These are phyloP conservation scores for Fusarium setosum DNA, from an alignment of 2,329 filamentous ascomycete genomes.

Conservation along the genomic window DNA sequence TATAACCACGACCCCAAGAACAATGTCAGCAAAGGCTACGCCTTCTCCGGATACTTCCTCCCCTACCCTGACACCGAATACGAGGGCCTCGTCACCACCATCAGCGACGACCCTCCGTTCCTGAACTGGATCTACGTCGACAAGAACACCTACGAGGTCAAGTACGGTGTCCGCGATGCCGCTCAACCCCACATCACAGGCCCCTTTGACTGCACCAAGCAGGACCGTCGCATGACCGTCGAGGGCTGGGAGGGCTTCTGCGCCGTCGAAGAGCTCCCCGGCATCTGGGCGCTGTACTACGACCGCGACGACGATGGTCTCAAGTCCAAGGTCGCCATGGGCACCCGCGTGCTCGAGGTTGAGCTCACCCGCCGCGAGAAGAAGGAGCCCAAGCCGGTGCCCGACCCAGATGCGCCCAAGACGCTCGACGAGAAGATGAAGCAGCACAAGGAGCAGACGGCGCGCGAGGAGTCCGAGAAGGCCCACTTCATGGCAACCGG, in stretches of 20 bases:
- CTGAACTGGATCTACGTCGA: slow-evolving; percentile 64
- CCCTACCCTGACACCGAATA: slow-evolving; percentile 65
- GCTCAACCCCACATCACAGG: slow-evolving; percentile 58
- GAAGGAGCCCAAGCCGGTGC: slow-evolving; percentile 42
- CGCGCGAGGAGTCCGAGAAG: slow-evolving; percentile 35
- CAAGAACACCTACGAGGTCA: slow-evolving; percentile 57
- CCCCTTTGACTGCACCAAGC: slow-evolving; percentile 63
- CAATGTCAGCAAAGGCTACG: slow-evolving; percentile 63
- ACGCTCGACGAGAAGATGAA: slow-evolving; percentile 46
- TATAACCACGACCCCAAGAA: slow-evolving; percentile 41
- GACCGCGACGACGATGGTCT: slow-evolving; percentile 59
- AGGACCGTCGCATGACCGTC: slow-evolving; percentile 62
- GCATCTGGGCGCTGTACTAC: slow-evolving; percentile 60
- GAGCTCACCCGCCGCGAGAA: slow-evolving; percentile 65
- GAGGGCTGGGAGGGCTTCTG: slow-evolving; percentile 63
- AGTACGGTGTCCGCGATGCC: slow-evolving; percentile 56
- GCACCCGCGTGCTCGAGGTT: slow-evolving; percentile 64
- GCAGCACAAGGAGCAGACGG: slow-evolving; percentile 40
- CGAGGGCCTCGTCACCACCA: slow-evolving; percentile 60
- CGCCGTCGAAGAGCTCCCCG: slow-evolving; percentile 55
- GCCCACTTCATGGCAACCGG: slow-evolving; percentile 35
- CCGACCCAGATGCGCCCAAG: slow-evolving; percentile 29
- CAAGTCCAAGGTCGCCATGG: slow-evolving; percentile 56
- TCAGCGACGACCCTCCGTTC: slow-evolving; percentile 60
- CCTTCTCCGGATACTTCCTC: slow-evolving; percentile 67